Evolutionary conservation across 768 basidiomycete genomes (phyloP), one percentile per base, ranked within the genome.

Genomic region (Tulasnella sp.): DNA sequence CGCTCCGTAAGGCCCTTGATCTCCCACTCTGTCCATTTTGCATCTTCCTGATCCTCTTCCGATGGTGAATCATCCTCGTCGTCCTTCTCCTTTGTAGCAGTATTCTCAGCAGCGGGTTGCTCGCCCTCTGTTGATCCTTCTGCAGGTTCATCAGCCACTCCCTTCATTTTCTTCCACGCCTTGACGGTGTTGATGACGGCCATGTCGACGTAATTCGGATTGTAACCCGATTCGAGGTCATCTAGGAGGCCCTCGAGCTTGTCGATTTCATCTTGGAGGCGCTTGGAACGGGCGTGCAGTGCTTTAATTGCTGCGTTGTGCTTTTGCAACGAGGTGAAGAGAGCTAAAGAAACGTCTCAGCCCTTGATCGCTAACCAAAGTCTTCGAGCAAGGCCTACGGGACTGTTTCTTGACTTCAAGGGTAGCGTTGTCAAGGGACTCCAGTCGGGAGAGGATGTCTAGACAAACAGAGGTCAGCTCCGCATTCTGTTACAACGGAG

Each of bases 161-260:
- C 89, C 18, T 93, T 91, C 11, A 92, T 88, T 64, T 89, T 92
- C 84, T 96, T 94, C 92, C 95, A 99, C 20, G 96, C 97, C 73
- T 96, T 92, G 22, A 98, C 96, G 24, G 97, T 97, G 83, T 97
- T 97, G 41, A 98, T 90, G 74, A 99, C 97, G 2, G 96, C 96
- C 97, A 99, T 99, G 85, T 99, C 97, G 85, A 98, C 97, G 86
- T 98, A 98, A 85, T 99, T 99, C 22, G 97, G 97, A 85, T 99
- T 99, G 87, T 98, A 98, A 5, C 93, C 92, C 14, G 91, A 90
- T 31, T 95, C 90, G 16, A 99, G 90, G 41, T 92, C 88, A 80
- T 92, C 90, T 8, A 99, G 89, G 76, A 99, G 94, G n/a, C 92
- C 90, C 34, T 93, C 93, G 2, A 99, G 90, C 72, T 91, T 89